A percentile compares a stretch with the other conserved stretches of the same genome.
Evolutionary conservation across 108 stramenopile species (phyloP).

Genomic region (Cyclotella choctawhatcheeana): DNA sequence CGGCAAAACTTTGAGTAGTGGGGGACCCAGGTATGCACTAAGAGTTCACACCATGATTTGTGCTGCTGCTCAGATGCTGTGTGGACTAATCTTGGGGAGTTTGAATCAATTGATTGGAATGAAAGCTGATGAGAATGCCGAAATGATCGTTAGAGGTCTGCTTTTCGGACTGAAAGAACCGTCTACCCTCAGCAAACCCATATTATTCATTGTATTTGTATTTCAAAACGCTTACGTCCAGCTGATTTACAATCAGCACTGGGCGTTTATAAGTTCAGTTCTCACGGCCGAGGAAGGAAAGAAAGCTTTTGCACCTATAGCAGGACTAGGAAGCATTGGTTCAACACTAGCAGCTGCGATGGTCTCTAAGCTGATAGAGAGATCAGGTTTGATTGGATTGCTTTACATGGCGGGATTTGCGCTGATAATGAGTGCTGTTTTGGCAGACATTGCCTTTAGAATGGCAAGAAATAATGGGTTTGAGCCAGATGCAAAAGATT

Average conservation of each 20-base stretch:
- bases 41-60: conserved; percentile 58
- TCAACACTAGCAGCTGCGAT: conserved; percentile 68
- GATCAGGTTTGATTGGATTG: conserved; percentile 60
- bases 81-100: conserved; percentile 19
- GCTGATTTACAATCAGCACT: conserved; percentile 82
- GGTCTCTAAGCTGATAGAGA: conserved; percentile 49
- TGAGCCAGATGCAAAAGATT: conserved; percentile 15
- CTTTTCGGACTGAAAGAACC: conserved; percentile 12
- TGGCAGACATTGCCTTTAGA: conserved; percentile 54
- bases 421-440: conserved; percentile 44
- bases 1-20: conserved; percentile 54
- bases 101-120: conserved; percentile 22
- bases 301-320: conserved; percentile 75
- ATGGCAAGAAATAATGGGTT: conserved; percentile 56
- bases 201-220: conserved; percentile 62
- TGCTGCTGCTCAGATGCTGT: conserved; percentile 28
- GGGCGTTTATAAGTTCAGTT: conserved; percentile 80
- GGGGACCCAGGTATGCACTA: conserved; percentile 74
- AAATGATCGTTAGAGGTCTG: not conserved
- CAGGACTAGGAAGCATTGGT: conserved; percentile 70
- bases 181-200: conserved; percentile 15
- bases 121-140: not conserved
- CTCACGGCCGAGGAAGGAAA: conserved; percentile 76
- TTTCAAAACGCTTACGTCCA: conserved; percentile 89
- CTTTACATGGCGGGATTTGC: conserved; percentile 58